Percentiles rank a stretch among this genome's conserved stretches.
These are phyloP conservation scores for Picocystis sp. DNA, from an alignment of 163 green algal species.

Conservation along the genomic window DNA sequence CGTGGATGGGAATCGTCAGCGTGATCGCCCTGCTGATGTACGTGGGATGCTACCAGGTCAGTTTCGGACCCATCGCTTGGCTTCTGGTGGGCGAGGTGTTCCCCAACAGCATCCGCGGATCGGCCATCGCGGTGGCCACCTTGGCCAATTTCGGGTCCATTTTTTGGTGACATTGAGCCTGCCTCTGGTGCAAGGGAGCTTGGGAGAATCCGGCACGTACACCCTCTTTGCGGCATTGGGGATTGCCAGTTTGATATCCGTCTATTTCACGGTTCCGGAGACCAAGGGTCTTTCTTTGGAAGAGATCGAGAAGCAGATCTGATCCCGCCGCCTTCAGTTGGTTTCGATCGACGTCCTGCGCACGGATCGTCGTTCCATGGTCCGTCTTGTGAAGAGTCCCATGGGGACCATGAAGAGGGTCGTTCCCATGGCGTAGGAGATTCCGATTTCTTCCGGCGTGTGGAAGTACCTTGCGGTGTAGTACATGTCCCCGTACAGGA, in stretches of 20 bases:
- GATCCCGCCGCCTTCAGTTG: too few relatives aligned
- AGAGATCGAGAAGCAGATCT: conserved; percentile 40
- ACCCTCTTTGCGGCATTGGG: conserved; percentile 53
- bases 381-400: too few relatives aligned
- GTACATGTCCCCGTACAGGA: too few relatives aligned
- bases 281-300: conserved; percentile 74
- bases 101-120: conserved; percentile 44
- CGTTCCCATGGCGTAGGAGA: too few relatives aligned
- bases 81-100: conserved; percentile 86
- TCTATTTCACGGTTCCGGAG: conserved; percentile 68
- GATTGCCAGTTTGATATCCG: conserved; percentile 36
- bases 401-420: too few relatives aligned
- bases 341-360: too few relatives aligned
- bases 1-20: conserved; percentile 24
- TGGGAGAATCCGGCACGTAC: conserved; percentile 55
- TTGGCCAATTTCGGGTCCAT: conserved; percentile 75
- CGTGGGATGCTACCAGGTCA: conserved; percentile 63
- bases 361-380: too few relatives aligned
- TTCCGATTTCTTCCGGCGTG: too few relatives aligned
- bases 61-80: conserved; percentile 76
- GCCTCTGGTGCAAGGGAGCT: conserved; percentile 13
- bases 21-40: conserved; percentile 62
- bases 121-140: conserved; percentile 66
- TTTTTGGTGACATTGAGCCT: conserved; percentile 35
- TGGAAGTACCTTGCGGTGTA: too few relatives aligned